A percentile compares a stretch with the other conserved stretches of the same genome.
phyloP scores from a whole-genome alignment of 441 rosid genomes.

The Gossypium davidsonii region DNA sequence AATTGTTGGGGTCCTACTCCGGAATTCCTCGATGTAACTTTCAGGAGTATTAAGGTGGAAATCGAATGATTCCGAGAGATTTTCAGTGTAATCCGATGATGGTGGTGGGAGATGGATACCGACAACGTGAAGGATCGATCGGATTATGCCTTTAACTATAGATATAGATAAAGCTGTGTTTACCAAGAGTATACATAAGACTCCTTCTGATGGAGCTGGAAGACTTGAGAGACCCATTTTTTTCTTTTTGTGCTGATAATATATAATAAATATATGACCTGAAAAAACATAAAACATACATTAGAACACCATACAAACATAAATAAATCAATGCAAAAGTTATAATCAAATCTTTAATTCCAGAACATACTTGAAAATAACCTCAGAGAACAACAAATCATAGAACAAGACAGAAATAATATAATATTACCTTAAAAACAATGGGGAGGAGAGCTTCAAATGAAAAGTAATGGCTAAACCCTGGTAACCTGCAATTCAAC shows the following conservation, averaged over 20 bases:
- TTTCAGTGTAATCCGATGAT: constrained; percentile 29
- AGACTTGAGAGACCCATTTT: constrained; percentile 83
- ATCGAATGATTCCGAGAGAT: constrained; percentile 36
- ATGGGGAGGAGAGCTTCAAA: neutral
- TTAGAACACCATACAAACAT: constrained; percentile 13
- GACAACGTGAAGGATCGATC: constrained; percentile 56
- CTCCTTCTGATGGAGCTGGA: constrained; percentile 92
- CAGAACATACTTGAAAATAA: neutral
- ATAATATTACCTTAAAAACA: neutral
- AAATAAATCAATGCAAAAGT: neutral
- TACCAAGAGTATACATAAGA: constrained; percentile 64
- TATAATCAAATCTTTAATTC: neutral
- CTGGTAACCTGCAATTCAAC: neutral
- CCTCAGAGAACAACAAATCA: neutral
- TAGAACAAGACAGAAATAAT: neutral
- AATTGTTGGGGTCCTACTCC: constrained; percentile 45
- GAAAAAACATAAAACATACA: constrained; percentile 3
- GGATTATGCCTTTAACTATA: constrained; percentile 57
- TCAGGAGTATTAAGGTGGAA: constrained; percentile 32
- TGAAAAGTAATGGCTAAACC: neutral
- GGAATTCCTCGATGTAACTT: constrained; percentile 55
- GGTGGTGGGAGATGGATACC: constrained; percentile 50
- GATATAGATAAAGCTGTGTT: constrained; percentile 81
- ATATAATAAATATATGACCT: constrained; percentile 12
- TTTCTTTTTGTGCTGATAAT: neutral